Percentiles rank a stretch among this genome's conserved stretches.
phyloP scores from a whole-genome alignment of 805 yeast species.

The Lipomyces sp. region DNA sequence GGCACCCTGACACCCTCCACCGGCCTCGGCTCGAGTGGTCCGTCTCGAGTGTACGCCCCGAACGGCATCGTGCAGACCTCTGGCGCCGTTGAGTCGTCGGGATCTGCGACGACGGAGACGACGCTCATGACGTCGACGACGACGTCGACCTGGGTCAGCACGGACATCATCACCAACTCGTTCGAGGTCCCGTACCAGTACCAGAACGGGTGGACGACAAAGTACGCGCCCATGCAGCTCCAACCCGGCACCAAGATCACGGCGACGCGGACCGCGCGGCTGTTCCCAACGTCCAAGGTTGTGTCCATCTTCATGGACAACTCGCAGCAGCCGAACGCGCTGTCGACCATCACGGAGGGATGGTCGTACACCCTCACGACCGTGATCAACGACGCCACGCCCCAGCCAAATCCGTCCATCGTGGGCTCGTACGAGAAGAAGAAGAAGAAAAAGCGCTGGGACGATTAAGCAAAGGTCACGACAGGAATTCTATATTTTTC shows the following conservation, averaged over 20 bases:
- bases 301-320: conserved; percentile 57
- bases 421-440: conserved; percentile 11
- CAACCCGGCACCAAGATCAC: conserved; percentile 78
- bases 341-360: conserved; percentile 78
- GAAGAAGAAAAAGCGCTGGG: conserved; percentile 17
- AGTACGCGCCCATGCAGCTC: conserved; percentile 89
- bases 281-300: conserved; percentile 59
- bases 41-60: conserved; percentile 44
- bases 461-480: conserved; percentile 8
- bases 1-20: conserved; percentile 49
- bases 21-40: conserved; percentile 46
- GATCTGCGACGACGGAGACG: no score
- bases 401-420: conserved; percentile 29
- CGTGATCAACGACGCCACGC: conserved; percentile 64
- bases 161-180: conserved; percentile 38
- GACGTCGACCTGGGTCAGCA: conserved; percentile 36
- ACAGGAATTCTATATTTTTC: no score
- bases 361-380: conserved; percentile 72
- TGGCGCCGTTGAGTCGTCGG: no score
- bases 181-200: conserved; percentile 66
- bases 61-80: conserved; percentile 42
- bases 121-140: conserved; percentile 41
- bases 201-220: conserved; percentile 69
- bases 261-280: conserved; percentile 57
- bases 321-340: conserved; percentile 43